A percentile compares a stretch with the other conserved stretches of the same genome.
Conservation (phyloP, 1,139 yeast species). For the Suhomyces maxii region DNA sequence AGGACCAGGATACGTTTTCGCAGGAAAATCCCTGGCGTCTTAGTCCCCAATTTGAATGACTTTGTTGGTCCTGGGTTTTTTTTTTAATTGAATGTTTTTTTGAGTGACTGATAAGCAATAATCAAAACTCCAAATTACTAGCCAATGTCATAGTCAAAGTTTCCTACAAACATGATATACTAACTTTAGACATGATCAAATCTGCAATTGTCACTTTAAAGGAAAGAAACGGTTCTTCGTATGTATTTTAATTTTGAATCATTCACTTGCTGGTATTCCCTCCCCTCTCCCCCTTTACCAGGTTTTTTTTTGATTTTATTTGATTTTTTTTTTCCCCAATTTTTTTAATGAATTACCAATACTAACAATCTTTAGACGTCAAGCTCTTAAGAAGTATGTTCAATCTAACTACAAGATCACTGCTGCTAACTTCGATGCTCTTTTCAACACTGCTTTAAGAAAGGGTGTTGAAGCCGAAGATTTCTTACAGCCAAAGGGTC, state of each 20-base stretch:
- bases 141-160: not conserved
- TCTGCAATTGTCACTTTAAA: slow-evolving; percentile 71
- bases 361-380: slow-evolving; percentile 47
- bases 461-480: slow-evolving; percentile 79
- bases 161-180: not conserved
- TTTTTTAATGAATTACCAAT: not conserved
- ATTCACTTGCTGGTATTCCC: not conserved
- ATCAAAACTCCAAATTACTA: not conserved
- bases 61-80: not conserved
- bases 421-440: slow-evolving; percentile 66
- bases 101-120: too few species aligned
- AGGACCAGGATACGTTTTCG: too few species aligned
- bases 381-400: slow-evolving; percentile 73
- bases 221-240: slow-evolving; percentile 82
- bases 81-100: not conserved
- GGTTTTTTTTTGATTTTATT: not conserved
- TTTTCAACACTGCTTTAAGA: slow-evolving; percentile 76
- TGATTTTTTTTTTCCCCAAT: not conserved
- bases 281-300: not conserved
- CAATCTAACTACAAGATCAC: slow-evolving; percentile 61
- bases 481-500: slow-evolving; percentile 85
- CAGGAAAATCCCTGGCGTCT: too few species aligned
- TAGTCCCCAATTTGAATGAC: not conserved
- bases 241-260: slow-evolving; percentile 26
- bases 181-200: slow-evolving; percentile 63